Evolutionary conservation across 1,139 yeast genomes (phyloP).

Genomic region (Yamadazyma triangularis): DNA sequence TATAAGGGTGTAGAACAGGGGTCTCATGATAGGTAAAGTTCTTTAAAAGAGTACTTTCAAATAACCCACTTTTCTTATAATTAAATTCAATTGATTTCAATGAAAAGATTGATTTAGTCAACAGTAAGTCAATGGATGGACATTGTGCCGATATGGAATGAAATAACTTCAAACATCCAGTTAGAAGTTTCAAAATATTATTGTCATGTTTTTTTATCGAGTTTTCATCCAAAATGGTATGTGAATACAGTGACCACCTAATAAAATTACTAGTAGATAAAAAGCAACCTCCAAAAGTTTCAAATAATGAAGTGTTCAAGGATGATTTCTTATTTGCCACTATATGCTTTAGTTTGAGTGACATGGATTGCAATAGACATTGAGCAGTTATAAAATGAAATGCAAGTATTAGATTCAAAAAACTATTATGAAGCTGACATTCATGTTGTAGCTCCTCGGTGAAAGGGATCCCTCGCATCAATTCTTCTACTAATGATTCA

Average conservation of each 20-base stretch:
- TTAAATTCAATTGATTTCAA: slow-evolving; percentile 3
- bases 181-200: slow-evolving; percentile 18
- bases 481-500: slow-evolving; percentile 5
- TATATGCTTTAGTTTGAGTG: slow-evolving; percentile 16
- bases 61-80: slow-evolving; percentile 1
- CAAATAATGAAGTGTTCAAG: slow-evolving; percentile 9
- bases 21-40: background rate
- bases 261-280: slow-evolving; percentile 17
- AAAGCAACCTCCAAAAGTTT: slow-evolving; percentile 16
- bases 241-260: slow-evolving; percentile 17
- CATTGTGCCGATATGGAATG: slow-evolving; percentile 1
- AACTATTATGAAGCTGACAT: slow-evolving; percentile 2
- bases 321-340: slow-evolving; percentile 7
- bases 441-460: slow-evolving; percentile 2
- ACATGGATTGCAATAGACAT: slow-evolving; percentile 22
- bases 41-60: background rate
- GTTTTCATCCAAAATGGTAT: background rate
- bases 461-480: slow-evolving; percentile 8
- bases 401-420: slow-evolving; percentile 22
- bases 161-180: slow-evolving; percentile 18
- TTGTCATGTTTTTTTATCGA: slow-evolving; percentile 9
- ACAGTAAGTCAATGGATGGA: background rate
- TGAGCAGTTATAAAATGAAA: slow-evolving; percentile 30
- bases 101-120: slow-evolving; percentile 1
- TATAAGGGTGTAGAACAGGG: background rate